phyloP scores from a whole-genome alignment of 352 stramenopile genomes.

The Pythium dissotocum region DNA sequence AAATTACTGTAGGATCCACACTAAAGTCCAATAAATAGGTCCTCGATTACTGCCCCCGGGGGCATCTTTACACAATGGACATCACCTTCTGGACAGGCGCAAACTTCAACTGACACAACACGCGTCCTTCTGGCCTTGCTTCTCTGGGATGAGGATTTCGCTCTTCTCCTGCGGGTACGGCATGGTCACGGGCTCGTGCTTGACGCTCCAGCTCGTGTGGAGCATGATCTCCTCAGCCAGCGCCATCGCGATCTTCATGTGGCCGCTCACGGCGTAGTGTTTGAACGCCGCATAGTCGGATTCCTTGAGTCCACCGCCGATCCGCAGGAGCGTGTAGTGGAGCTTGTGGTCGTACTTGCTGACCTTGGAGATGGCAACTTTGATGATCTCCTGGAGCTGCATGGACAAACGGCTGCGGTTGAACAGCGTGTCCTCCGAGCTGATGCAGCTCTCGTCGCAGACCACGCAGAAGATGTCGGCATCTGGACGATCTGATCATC shows the following conservation, averaged over 20 bases:
- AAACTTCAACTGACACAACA: slow-evolving; percentile 29
- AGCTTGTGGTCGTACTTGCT: slow-evolving; percentile 79
- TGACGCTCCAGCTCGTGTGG: slow-evolving; percentile 61
- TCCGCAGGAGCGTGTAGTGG: slow-evolving; percentile 80
- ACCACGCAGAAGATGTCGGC: slow-evolving; percentile 88
- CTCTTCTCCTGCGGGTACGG: slow-evolving; percentile 80
- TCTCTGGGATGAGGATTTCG: slow-evolving; percentile 71
- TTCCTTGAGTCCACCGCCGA: slow-evolving; percentile 63
- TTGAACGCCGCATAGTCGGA: slow-evolving; percentile 79
- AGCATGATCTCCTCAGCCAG: slow-evolving; percentile 74
- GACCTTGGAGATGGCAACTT: slow-evolving; percentile 79
- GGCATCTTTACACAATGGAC: not conserved
- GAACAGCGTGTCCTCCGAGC: slow-evolving; percentile 67
- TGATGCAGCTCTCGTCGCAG: slow-evolving; percentile 83
- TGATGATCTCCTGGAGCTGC: slow-evolving; percentile 85
- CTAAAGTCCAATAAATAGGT: slow-evolving; percentile 11
- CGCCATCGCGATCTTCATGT: slow-evolving; percentile 79
- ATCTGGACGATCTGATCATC: slow-evolving; percentile 59
- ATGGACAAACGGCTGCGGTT: slow-evolving; percentile 79
- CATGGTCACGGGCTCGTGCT: slow-evolving; percentile 57
- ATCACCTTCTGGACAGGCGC: not conserved
- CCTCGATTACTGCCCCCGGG: not conserved
- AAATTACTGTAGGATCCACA: slow-evolving; percentile 5
- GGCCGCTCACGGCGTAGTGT: slow-evolving; percentile 82
- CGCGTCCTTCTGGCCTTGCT: slow-evolving; percentile 44